Evolutionary conservation across 108 stramenopile species (phyloP), one percentile per base, ranked within the genome.

Genomic region (Nannochloropsis salina): DNA sequence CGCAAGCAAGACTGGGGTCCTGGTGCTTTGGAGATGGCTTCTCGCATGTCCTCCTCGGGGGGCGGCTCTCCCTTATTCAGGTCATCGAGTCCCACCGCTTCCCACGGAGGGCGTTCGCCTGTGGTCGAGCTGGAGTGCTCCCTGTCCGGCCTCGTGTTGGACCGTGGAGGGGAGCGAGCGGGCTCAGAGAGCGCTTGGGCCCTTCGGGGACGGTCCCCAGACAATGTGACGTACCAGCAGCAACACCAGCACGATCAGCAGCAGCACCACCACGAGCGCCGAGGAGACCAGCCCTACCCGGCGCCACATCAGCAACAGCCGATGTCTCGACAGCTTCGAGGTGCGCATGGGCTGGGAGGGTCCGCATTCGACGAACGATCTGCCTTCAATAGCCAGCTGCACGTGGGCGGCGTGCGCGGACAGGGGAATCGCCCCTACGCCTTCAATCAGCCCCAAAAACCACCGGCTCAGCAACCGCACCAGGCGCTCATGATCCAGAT

Each of bases 401-500:
- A 74, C 15, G 61, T 31, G 31, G 31, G 31, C 31, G 31, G 31
- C 31, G 31, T 31, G 31, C 31, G 31, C 0, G 31, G 31, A 31
- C 31, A 31, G 31, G 31, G 31, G 31, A 31, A 31, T 31, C 31
- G 31, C 31, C 31, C 31, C 31, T 31, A 31, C 31, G 31, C 31
- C 31, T 31, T 1, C 0, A 31, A 31, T 31, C 31, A 31, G 31
- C 31, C 31, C 31, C 31, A 31, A 31, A 31, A 31, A 31, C 31
- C 31, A 31, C 31, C 31, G 31, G 31, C 31, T 3, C 61, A 74
- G 20, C 61, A 74, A 3, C 61, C 15, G 1, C 61, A 74, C 20
- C 61, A 74, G 61, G 15, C 61, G 61, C 61, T 74, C 61, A 74
- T 74, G n/a, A 74, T 74, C 61, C 61, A 74, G 61, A 74, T 74